Base-by-base conservation (phyloP, 768 basidiomycete genomes). In the Podaxis sp. region DNA sequence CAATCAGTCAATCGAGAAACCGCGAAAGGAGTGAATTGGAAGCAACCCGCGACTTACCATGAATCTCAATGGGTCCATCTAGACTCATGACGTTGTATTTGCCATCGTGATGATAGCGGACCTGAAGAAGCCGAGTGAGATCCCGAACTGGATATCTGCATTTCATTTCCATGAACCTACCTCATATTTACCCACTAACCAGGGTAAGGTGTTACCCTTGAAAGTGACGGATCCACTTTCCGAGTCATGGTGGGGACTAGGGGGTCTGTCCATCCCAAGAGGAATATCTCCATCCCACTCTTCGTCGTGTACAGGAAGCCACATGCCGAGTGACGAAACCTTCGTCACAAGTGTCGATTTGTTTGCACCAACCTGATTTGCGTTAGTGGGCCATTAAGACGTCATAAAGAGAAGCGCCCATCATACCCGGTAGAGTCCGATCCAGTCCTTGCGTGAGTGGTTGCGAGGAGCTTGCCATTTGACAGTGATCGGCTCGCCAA, bases 401-500 rank as follows among this genome's bases (percentile, higher is more conserved):
- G n/a, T 27, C 27, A 53, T 25, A 58, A 46, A 38, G 46, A 56
- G 24, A 36, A 52, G 56, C 24, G 13, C 2, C 53, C 55, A 52
- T 70, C 79, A 43, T 67, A 92, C 92, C 71, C 89, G 82, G 71
- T 94, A 94, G 25, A 98, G 85, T 13, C 96, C 97, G 69, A 99
- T 91, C 97, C 97, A 98, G 72, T 99, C 97, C 67, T 87, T 86
- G 12, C 92, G 83, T 12, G 95, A 96, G 71, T 98, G 96, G 58
- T 85, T 83, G 38, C 79, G 75, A 1, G 96, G 96, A 0, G 93
- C 96, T 66, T 87, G 85, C 96, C 96, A 98, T 52, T 84, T 83
- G 51, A 99, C 81, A 2, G 74, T 81, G 67, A 99, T 94, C 1
- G 91, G 88, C 72, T 98, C 93, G 37, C 97, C 97, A 53, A 98